phyloP scores from a whole-genome alignment of 2,329 filamentous ascomycete genomes.

The Zarea fungicola region DNA sequence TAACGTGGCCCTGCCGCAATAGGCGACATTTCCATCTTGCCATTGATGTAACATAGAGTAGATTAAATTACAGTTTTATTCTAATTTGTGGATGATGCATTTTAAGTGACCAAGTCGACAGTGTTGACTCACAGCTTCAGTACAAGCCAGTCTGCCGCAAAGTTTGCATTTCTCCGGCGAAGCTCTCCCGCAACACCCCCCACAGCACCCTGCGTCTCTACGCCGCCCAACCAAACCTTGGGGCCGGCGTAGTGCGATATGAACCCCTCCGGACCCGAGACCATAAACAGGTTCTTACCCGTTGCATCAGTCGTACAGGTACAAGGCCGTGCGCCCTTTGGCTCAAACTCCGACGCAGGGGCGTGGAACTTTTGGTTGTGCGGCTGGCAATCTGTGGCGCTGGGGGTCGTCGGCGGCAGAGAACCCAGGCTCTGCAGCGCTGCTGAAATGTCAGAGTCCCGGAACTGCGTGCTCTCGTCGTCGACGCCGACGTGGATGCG shows the following conservation, averaged over 20 bases:
- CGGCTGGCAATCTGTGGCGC: slow-evolving; percentile 5
- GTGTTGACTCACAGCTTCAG: slow-evolving; percentile 41
- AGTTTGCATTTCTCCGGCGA: slow-evolving; percentile 37
- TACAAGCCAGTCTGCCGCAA: slow-evolving; percentile 44
- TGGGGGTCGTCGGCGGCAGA: neutral
- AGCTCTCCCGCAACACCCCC: slow-evolving; percentile 62
- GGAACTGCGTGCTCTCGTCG: slow-evolving; percentile 66
- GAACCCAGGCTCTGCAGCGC: slow-evolving; percentile 20
- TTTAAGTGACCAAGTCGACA: neutral
- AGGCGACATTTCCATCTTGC: no score
- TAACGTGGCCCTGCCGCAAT: no score
- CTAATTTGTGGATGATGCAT: neutral
- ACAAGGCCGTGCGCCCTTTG: slow-evolving; percentile 14
- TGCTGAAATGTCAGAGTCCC: slow-evolving; percentile 41
- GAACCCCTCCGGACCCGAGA: slow-evolving; percentile 91
- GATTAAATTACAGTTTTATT: neutral
- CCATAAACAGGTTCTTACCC: slow-evolving; percentile 64
- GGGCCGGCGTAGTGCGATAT: slow-evolving; percentile 72
- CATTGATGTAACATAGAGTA: neutral
- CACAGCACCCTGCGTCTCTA: slow-evolving; percentile 69
- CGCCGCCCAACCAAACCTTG: slow-evolving; percentile 69
- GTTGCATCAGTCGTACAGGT: neutral
- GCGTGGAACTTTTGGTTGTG: slow-evolving; percentile 12
- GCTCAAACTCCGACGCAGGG: slow-evolving; percentile 12
- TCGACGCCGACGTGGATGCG: slow-evolving; percentile 75